Percentiles rank a stretch among this genome's conserved stretches.
Conservation (phyloP, 108 stramenopile species). For the Epithemia pelagica region DNA sequence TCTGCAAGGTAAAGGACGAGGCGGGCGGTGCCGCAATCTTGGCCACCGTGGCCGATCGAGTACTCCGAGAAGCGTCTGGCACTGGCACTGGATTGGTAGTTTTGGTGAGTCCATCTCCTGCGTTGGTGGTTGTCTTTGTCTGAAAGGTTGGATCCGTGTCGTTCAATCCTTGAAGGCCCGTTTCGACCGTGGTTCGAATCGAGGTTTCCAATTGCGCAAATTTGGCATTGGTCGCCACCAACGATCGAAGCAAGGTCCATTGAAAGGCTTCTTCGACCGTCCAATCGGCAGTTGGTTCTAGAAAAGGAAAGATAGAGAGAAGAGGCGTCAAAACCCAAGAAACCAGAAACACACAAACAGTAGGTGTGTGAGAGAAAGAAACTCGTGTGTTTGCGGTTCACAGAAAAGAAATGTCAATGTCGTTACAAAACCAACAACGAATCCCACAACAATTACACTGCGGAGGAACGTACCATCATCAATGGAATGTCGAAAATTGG, state of each 20-base stretch:
- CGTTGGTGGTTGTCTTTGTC: too few species aligned
- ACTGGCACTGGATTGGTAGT: too few species aligned
- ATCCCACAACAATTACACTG: too few species aligned
- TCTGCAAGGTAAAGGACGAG: constrained; percentile 15
- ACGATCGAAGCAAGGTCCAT: constrained; percentile 55
- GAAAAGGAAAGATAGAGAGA: constrained; percentile 2
- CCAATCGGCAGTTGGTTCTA: constrained; percentile 60
- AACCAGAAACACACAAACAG: background rate
- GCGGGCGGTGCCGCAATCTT: too few species aligned
- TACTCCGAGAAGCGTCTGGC: too few species aligned
- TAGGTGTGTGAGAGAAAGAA: too few species aligned
- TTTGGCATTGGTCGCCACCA: constrained; percentile 29
- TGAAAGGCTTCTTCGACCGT: constrained; percentile 70
- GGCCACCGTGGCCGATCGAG: too few species aligned
- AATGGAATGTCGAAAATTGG: constrained; percentile 26
- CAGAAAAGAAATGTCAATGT: background rate
- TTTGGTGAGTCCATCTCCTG: too few species aligned
- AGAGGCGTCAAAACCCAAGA: background rate
- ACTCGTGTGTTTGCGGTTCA: background rate
- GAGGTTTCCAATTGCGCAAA: background rate
- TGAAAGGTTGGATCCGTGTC: background rate
- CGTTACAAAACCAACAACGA: background rate
- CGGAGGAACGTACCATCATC: constrained; percentile 33
- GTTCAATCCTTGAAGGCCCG: background rate
- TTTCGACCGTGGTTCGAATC: background rate